A percentile compares a stretch with the other conserved stretches of the same genome.
Conservation (phyloP, 495 filamentous ascomycete genomes). For the Venustampulla echinocandica region DNA sequence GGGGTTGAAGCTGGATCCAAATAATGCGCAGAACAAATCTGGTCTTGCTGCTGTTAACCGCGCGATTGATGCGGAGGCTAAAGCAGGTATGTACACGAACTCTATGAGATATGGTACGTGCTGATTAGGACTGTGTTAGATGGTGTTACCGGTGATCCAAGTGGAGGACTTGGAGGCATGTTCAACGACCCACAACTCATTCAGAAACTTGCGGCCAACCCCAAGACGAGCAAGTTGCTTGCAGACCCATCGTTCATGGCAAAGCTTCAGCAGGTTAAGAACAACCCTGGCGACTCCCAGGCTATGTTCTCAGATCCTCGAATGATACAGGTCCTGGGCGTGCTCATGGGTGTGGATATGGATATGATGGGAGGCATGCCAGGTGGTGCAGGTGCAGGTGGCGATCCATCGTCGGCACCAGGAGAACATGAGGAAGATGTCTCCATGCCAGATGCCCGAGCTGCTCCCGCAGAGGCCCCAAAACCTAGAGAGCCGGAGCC, state of each 20-base stretch:
- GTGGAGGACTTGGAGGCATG: constrained; percentile 72
- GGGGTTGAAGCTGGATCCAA: constrained; percentile 82
- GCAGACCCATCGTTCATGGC: constrained; percentile 81
- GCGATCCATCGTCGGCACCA: constrained; percentile 32
- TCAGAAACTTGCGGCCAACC: constrained; percentile 85
- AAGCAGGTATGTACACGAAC: constrained; percentile 42
- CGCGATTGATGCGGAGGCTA: constrained; percentile 77
- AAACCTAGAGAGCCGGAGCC: constrained; percentile 45
- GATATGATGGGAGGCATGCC: constrained; percentile 51
- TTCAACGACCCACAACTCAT: constrained; percentile 88
- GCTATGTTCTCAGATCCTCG: constrained; percentile 79
- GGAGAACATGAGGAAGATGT: constrained; percentile 63
- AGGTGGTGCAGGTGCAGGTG: constrained; percentile 34
- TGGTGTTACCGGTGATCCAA: constrained; percentile 48
- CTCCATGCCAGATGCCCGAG: constrained; percentile 62
- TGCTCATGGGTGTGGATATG: constrained; percentile 91
- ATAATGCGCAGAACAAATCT: constrained; percentile 85
- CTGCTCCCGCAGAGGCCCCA: constrained; percentile 28
- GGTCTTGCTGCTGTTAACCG: constrained; percentile 74
- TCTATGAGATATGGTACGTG: neutral
- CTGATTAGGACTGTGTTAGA: constrained; percentile 11
- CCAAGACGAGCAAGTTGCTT: constrained; percentile 82
- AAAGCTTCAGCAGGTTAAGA: constrained; percentile 70
- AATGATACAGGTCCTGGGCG: constrained; percentile 89
- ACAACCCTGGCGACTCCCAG: constrained; percentile 72